Conservation (phyloP, 2,329 filamentous ascomycete genomes). For the Colletotrichum karsti region DNA sequence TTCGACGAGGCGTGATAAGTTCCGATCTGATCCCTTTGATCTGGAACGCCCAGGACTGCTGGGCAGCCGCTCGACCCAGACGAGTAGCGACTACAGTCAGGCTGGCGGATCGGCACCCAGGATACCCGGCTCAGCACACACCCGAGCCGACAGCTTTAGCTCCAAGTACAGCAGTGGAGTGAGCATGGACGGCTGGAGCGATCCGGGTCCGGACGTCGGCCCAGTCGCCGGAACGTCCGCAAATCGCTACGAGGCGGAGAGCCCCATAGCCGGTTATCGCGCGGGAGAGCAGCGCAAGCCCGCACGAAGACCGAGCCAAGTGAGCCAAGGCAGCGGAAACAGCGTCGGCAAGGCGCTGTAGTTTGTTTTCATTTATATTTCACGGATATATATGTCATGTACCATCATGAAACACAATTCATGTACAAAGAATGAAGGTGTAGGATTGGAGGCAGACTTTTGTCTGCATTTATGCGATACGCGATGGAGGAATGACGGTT, state of each 20-base stretch:
- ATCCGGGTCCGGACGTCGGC: constrained; percentile 64
- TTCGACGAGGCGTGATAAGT: constrained; percentile 59
- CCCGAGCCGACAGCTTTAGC: constrained; percentile 47
- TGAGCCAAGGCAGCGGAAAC: constrained; percentile 24
- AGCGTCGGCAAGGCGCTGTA: constrained; percentile 31
- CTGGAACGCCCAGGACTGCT: constrained; percentile 63
- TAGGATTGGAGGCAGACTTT: neutral
- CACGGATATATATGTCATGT: neutral
- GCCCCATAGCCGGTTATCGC: constrained; percentile 32
- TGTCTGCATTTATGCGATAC: neutral
- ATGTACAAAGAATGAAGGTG: constrained; percentile 18
- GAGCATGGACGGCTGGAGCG: constrained; percentile 58
- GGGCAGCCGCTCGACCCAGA: constrained; percentile 39
- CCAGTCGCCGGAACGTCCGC: constrained; percentile 35
- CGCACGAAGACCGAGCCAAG: constrained; percentile 14
- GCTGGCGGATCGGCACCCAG: constrained; percentile 26
- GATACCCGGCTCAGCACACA: constrained; percentile 41
- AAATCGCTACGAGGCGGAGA: constrained; percentile 36
- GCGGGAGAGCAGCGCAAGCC: constrained; percentile 23
- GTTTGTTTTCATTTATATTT: neutral
- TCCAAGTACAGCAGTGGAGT: constrained; percentile 61
- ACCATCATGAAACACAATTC: neutral
- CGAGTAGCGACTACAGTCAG: constrained; percentile 38
- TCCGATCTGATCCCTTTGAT: constrained; percentile 72
- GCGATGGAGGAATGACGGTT: neutral